phyloP scores from a whole-genome alignment of 129 eudicot genomes.

The Flaveria trinervia region DNA sequence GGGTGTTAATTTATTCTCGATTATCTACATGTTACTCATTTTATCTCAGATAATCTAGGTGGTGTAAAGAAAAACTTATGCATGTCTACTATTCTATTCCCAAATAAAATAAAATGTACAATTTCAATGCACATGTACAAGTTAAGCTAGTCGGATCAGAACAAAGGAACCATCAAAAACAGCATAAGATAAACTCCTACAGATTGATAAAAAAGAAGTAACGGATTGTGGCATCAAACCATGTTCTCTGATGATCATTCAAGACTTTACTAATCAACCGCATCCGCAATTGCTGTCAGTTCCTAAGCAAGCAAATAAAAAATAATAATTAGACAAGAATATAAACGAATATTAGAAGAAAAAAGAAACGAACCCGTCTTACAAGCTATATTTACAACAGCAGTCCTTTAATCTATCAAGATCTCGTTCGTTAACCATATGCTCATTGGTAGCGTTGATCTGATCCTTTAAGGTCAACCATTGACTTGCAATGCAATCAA shows the following conservation, averaged over 20 bases:
- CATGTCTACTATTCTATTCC: background rate
- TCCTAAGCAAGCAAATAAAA: background rate
- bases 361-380: conserved; percentile 20
- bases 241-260: conserved; percentile 16
- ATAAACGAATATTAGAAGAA: background rate
- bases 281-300: background rate
- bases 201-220: background rate
- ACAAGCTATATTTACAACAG: conserved; percentile 50
- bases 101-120: background rate
- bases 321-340: background rate
- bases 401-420: conserved; percentile 66
- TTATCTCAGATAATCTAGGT: too few relatives aligned
- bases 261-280: background rate
- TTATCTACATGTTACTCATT: too few relatives aligned
- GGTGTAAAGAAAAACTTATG: background rate
- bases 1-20: too few relatives aligned
- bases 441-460: conserved; percentile 24
- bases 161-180: conserved; percentile 15
- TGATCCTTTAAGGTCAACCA: conserved; percentile 51
- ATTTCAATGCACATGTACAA: conserved; percentile 21
- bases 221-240: conserved; percentile 12
- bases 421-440: conserved; percentile 46
- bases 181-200: conserved; percentile 14
- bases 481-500: conserved; percentile 44
- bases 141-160: conserved; percentile 4